Base-by-base conservation (phyloP, 1,284 basidiomycete species). In the Phellinidium pouzarii region DNA sequence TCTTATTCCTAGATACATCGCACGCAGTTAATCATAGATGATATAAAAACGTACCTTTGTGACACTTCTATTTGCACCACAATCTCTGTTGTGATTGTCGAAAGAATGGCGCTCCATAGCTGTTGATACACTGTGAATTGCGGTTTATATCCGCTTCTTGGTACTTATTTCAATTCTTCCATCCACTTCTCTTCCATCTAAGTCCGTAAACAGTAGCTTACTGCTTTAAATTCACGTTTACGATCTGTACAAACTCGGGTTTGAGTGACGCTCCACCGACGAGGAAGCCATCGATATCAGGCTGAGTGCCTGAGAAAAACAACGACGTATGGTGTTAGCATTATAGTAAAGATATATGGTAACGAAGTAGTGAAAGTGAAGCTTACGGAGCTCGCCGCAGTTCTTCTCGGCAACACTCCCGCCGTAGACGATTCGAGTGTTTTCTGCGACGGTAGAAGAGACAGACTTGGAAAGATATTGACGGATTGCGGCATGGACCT, bases 181-280 rank as follows among this genome's bases (percentile, higher is more conserved):
- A 9, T 29, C 43, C n/a, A n/a, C n/a, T 26, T 48, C 45, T 23
- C 27, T 19, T 40, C 11, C 9, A 31, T 12, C 17, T 14, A 5
- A 46, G n/a, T 17, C 19, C 17, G 44, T 8, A 8, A 14, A 7
- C 7, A 8, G 14, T 34, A 3, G 6, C 27, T 22, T 19, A 44
- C n/a, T 44, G 5, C 3, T 9, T 9, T 12, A n/a, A 41, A 20
- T 67, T 80, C 29, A 82, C 76, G 66, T 95, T 95, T 78, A 94
- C 82, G 67, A 98, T 97, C 58, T 97, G 76, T 54, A 88, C 82
- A 62, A 97, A 95, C 71, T 97, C 94, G 56, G 95, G 94, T 76
- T 99, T 99, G 70, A 99, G 79, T 38, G 92, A 95, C 34, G 96
- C 95, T 26, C 95, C 95, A 38, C 96, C 96, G 36, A 99, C 96